phyloP scores from a whole-genome alignment of 192 early-diverging fungal species.

The Cetraspora pellucida region DNA sequence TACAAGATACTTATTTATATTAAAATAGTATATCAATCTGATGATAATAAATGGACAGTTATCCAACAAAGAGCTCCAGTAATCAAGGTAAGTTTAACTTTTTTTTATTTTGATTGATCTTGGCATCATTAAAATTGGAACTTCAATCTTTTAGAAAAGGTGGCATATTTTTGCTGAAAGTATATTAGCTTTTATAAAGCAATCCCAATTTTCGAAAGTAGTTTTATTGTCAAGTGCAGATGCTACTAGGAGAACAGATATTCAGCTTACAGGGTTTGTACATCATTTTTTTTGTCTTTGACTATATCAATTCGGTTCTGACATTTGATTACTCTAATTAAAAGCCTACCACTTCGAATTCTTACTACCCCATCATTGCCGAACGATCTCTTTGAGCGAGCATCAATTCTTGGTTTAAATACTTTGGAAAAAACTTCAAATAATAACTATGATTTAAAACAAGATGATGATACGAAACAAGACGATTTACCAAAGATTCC shows the following conservation, averaged over 20 bases:
- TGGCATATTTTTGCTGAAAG: conserved; percentile 54
- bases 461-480: background rate
- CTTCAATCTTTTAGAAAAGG: conserved; percentile 38
- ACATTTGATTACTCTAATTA: conserved; percentile 2
- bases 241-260: conserved; percentile 63
- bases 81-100: conserved; percentile 36
- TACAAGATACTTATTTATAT: background rate
- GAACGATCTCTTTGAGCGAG: conserved; percentile 6
- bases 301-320: conserved; percentile 20
- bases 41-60: conserved; percentile 63
- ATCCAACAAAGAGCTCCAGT: conserved; percentile 73
- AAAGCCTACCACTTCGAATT: background rate
- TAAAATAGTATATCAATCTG: conserved; percentile 65
- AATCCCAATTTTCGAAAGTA: conserved; percentile 54
- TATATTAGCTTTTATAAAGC: conserved; percentile 58
- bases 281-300: conserved; percentile 3
- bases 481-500: conserved; percentile 54
- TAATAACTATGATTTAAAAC: conserved; percentile 19
- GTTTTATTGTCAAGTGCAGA: conserved; percentile 69
- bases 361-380: background rate
- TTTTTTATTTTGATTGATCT: background rate
- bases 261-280: conserved; percentile 55
- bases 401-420: conserved; percentile 25
- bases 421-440: conserved; percentile 29
- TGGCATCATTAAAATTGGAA: background rate